These are phyloP conservation scores for Lasiodiplodia gonubiensis DNA, from an alignment of 2,329 filamentous ascomycete genomes.

Conservation along the genomic window DNA sequence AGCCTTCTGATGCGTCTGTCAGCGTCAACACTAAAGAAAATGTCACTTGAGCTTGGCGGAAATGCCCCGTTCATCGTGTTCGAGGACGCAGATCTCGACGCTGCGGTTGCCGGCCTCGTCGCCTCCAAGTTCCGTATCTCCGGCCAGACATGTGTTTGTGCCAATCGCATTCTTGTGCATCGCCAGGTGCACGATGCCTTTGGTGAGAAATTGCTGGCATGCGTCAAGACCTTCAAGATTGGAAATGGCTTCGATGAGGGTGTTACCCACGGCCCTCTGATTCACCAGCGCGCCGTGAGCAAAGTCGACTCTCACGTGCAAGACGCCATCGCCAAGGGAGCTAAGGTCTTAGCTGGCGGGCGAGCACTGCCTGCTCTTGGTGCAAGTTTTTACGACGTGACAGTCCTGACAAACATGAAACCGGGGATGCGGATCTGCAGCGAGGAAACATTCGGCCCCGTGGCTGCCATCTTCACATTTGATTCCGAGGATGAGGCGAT, in stretches of 20 bases:
- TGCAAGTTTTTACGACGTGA: constrained; percentile 86
- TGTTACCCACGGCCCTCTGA: constrained; percentile 80
- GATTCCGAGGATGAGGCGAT: constrained; percentile 89
- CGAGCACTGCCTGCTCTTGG: constrained; percentile 72
- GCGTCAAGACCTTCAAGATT: constrained; percentile 76
- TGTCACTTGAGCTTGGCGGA: constrained; percentile 89
- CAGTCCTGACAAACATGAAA: constrained; percentile 86
- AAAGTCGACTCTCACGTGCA: constrained; percentile 83
- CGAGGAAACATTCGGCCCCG: constrained; percentile 95
- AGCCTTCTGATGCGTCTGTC: constrained; percentile 89
- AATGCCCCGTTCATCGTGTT: constrained; percentile 98
- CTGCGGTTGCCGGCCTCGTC: constrained; percentile 81
- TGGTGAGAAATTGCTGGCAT: constrained; percentile 71
- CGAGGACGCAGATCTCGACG: constrained; percentile 88
- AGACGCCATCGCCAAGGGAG: constrained; percentile 80
- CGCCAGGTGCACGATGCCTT: constrained; percentile 70
- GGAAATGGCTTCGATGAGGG: constrained; percentile 74
- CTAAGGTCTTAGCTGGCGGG: constrained; percentile 75
- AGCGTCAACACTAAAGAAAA: constrained; percentile 80
- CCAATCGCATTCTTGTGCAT: constrained; percentile 82
- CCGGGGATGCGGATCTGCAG: constrained; percentile 80
- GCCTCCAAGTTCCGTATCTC: constrained; percentile 91
- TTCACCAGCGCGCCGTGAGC: constrained; percentile 79
- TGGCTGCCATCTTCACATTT: constrained; percentile 89
- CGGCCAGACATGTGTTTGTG: constrained; percentile 88